Evolutionary conservation across 352 stramenopile genomes (phyloP).

Genomic region (Phytophthora hibernalis): DNA sequence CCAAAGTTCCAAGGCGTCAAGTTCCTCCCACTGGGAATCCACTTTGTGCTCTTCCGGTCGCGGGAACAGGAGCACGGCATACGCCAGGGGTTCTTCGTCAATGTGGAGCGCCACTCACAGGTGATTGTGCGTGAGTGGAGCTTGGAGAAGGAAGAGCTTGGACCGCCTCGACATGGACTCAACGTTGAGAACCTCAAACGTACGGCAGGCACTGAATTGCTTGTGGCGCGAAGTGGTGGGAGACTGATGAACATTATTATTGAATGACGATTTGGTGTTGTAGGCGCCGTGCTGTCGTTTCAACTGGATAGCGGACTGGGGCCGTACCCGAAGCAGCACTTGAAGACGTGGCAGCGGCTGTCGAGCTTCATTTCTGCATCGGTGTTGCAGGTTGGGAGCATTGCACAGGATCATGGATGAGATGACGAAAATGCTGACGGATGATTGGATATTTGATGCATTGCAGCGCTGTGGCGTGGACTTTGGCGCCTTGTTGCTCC

Average conservation of each 20-base stretch:
- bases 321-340: constrained; percentile 81
- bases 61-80: constrained; percentile 82
- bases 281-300: constrained; percentile 75
- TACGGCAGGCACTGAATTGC: constrained; percentile 32
- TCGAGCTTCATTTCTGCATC: constrained; percentile 70
- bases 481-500: constrained; percentile 69
- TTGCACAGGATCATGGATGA: neutral
- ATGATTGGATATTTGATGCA: neutral
- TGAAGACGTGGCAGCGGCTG: constrained; percentile 73
- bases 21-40: constrained; percentile 80
- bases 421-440: neutral
- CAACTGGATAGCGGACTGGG: constrained; percentile 83
- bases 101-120: constrained; percentile 64
- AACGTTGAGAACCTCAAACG: constrained; percentile 77
- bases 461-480: constrained; percentile 71
- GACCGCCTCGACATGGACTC: constrained; percentile 52
- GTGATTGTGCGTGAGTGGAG: constrained; percentile 84
- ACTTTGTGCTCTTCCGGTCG: constrained; percentile 86
- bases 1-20: constrained; percentile 86
- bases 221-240: neutral
- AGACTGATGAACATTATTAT: neutral
- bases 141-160: constrained; percentile 78
- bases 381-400: constrained; percentile 55
- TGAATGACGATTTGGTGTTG: constrained; percentile 5
- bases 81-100: constrained; percentile 84